These are phyloP conservation scores for Mycena pura DNA, from an alignment of 768 basidiomycete species.

Conservation along the genomic window DNA sequence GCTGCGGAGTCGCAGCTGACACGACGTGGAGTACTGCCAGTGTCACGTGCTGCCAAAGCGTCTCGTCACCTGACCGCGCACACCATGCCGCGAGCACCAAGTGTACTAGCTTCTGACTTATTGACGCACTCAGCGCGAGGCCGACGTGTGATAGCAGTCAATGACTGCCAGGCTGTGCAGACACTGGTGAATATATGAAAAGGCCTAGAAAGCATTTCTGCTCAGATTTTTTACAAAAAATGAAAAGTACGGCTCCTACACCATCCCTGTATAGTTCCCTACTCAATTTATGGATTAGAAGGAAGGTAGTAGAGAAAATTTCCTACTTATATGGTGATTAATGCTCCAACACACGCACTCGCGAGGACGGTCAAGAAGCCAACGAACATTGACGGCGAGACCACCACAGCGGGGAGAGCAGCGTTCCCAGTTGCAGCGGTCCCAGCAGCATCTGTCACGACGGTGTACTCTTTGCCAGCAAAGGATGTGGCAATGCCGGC, in stretches of 20 bases:
- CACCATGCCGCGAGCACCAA: slow-evolving; percentile 85
- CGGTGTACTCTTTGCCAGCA: slow-evolving; percentile 60
- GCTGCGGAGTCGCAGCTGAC: no score
- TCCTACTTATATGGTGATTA: slow-evolving; percentile 42
- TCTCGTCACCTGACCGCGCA: not conserved
- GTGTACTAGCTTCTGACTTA: slow-evolving; percentile 97
- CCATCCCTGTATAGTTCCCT: no score
- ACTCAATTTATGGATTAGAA: no score
- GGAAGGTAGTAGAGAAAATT: no score
- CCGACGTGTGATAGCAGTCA: no score
- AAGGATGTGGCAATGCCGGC: slow-evolving; percentile 53
- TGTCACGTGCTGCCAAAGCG: not conserved
- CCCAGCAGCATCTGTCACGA: slow-evolving; percentile 47
- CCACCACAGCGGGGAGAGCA: slow-evolving; percentile 32
- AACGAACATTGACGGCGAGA: slow-evolving; percentile 35
- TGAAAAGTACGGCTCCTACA: no score
- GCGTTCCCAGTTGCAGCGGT: slow-evolving; percentile 17
- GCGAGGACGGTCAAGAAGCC: slow-evolving; percentile 37
- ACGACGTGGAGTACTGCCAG: no score
- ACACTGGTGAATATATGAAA: no score
- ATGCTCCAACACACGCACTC: slow-evolving; percentile 47
- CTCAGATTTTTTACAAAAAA: no score
- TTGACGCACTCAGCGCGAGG: no score
- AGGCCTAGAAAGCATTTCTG: no score
- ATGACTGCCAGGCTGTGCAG: no score